Conservation (phyloP, 805 yeast genomes). For the Ogataea naganishii region DNA sequence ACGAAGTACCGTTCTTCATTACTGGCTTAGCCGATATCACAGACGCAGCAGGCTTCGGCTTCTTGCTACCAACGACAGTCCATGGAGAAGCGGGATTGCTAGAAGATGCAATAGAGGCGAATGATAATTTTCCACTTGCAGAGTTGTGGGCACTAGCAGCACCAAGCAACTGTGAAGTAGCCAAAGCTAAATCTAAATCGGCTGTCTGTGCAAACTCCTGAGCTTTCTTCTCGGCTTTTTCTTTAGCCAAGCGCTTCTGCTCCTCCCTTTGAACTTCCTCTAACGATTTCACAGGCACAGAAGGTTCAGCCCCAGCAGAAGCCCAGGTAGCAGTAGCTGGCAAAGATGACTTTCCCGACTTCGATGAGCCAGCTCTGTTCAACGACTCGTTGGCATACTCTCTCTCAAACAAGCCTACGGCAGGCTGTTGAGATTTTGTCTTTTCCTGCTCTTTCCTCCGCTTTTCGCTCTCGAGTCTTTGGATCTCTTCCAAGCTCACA, state of each 20-base stretch:
- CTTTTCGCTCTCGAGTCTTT: constrained; percentile 37
- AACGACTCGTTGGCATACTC: too few species aligned
- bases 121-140: constrained; percentile 10
- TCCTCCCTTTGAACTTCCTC: constrained; percentile 60
- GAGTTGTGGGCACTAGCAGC: constrained; percentile 19
- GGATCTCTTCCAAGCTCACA: constrained; percentile 44
- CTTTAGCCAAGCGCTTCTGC: constrained; percentile 26
- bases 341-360: constrained; percentile 17
- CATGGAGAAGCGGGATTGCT: constrained; percentile 15
- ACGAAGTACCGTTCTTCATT: constrained; percentile 3
- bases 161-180: constrained; percentile 15
- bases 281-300: constrained; percentile 37
- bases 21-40: constrained; percentile 3
- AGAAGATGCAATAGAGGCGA: constrained; percentile 14
- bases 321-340: constrained; percentile 33
- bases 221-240: constrained; percentile 16
- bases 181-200: constrained; percentile 24
- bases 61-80: constrained; percentile 34
- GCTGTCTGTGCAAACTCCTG: constrained; percentile 22
- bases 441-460: constrained; percentile 20
- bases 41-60: constrained; percentile 18
- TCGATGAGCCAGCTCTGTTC: not conserved
- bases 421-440: constrained; percentile 18
- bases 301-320: constrained; percentile 6
- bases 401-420: too few species aligned